Percentiles rank a stretch among this genome's conserved stretches.
phyloP scores from a whole-genome alignment of 495 filamentous ascomycete species.

The Trichocladium antarcticum region DNA sequence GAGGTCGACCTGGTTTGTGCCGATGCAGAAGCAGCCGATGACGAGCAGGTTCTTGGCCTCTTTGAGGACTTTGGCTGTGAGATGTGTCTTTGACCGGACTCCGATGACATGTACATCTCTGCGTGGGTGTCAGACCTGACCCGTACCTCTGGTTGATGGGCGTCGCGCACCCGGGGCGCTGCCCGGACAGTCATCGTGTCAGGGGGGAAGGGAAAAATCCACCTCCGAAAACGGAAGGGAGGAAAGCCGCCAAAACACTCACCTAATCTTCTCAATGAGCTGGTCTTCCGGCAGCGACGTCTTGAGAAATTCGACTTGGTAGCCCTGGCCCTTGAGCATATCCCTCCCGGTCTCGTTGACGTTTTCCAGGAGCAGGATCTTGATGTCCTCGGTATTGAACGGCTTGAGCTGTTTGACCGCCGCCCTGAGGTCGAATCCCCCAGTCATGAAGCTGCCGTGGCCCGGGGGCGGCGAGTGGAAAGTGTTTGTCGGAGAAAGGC shows the following conservation, averaged over 20 bases:
- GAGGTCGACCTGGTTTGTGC: constrained; percentile 95
- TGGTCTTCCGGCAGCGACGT: constrained; percentile 81
- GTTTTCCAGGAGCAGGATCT: constrained; percentile 92
- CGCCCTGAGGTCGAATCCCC: constrained; percentile 13
- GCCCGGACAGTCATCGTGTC: background rate
- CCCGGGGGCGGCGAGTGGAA: constrained; percentile 47
- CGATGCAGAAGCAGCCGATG: constrained; percentile 97
- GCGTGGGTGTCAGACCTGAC: background rate
- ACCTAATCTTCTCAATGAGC: constrained; percentile 95
- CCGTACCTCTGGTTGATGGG: background rate
- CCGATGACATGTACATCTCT: constrained; percentile 97
- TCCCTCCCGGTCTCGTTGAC: constrained; percentile 83
- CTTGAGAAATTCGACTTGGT: constrained; percentile 90
- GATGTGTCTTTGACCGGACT: constrained; percentile 94
- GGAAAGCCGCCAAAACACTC: constrained; percentile 22
- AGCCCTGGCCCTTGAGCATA: constrained; percentile 73
- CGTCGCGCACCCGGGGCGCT: background rate
- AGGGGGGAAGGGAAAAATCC: constrained; percentile 6
- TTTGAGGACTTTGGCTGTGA: constrained; percentile 71
- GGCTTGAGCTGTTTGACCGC: constrained; percentile 77
- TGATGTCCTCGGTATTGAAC: constrained; percentile 89
- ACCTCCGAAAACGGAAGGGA: constrained; percentile 18
- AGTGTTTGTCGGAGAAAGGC: constrained; percentile 43
- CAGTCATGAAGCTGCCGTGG: constrained; percentile 23
- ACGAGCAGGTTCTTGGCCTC: constrained; percentile 92